Conservation (phyloP, 768 basidiomycete species). For the Guyanaporus albipodus region DNA sequence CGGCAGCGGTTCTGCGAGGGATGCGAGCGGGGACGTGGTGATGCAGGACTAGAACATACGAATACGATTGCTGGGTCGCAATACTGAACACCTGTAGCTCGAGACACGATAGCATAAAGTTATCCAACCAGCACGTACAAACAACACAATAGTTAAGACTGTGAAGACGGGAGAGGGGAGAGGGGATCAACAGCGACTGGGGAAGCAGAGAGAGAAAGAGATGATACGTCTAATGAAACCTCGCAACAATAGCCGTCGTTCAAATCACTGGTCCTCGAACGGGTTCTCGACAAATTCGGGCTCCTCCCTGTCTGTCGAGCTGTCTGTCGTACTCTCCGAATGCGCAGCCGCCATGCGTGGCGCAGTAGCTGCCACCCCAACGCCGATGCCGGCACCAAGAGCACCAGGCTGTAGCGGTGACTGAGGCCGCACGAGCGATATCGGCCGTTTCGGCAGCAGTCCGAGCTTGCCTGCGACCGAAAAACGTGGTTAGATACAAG, state of each 20-base stretch:
- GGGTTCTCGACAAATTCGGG: slow-evolving; percentile 73
- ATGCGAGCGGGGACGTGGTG: slow-evolving; percentile 17
- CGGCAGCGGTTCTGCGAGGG: neutral
- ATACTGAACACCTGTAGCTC: neutral
- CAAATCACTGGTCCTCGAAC: slow-evolving; percentile 56
- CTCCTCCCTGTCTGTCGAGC: slow-evolving; percentile 43
- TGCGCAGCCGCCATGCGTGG: slow-evolving; percentile 6
- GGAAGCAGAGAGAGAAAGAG: too few relatives aligned
- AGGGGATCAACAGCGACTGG: too few relatives aligned
- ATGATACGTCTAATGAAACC: too few relatives aligned
- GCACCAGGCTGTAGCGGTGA: slow-evolving; percentile 20
- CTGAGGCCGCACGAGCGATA: slow-evolving; percentile 44
- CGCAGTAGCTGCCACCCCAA: neutral
- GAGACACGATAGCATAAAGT: too few relatives aligned
- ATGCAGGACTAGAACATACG: slow-evolving; percentile 23
- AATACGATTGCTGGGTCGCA: neutral
- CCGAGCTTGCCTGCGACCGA: slow-evolving; percentile 54
- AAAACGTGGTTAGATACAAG: too few relatives aligned
- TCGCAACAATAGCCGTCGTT: too few relatives aligned
- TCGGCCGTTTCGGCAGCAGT: slow-evolving; percentile 69
- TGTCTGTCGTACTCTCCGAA: slow-evolving; percentile 22
- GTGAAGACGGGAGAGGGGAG: neutral
- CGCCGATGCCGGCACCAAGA: neutral
- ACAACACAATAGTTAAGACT: too few relatives aligned
- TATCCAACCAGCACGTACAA: too few relatives aligned